Conservation (phyloP, 2,329 filamentous ascomycete species). For the Davidsoniella eucalypti region DNA sequence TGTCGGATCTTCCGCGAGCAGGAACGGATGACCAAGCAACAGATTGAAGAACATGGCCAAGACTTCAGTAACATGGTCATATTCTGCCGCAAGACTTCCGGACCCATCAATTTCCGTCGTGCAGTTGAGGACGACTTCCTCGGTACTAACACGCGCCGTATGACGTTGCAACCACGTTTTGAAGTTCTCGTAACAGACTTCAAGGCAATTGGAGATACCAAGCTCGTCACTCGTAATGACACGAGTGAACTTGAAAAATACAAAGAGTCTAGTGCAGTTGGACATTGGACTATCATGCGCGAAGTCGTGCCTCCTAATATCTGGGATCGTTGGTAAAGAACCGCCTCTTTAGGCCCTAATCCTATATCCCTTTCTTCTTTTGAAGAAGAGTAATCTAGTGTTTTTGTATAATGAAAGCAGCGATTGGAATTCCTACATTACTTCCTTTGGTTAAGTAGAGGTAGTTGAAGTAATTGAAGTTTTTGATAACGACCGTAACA, state of each 20-base stretch:
- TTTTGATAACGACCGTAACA: too few relatives aligned
- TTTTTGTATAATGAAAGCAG: not conserved
- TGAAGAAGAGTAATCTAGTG: not conserved
- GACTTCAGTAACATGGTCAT: conserved; percentile 96
- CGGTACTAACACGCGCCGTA: conserved; percentile 49
- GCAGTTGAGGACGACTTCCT: conserved; percentile 51
- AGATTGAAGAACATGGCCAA: conserved; percentile 29
- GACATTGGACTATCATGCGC: conserved; percentile 89
- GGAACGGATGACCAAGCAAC: conserved; percentile 31
- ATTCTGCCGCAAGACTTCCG: conserved; percentile 59
- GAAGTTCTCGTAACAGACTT: conserved; percentile 45
- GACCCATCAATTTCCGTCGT: conserved; percentile 46
- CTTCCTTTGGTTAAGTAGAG: not conserved
- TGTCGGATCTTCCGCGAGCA: conserved; percentile 84
- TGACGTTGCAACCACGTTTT: conserved; percentile 54
- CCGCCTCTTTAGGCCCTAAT: not conserved
- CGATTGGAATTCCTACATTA: not conserved
- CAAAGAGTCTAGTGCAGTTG: conserved; percentile 60
- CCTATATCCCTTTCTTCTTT: not conserved
- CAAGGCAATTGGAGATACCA: conserved; percentile 27
- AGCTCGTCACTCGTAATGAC: conserved; percentile 44
- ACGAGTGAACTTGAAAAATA: conserved; percentile 51
- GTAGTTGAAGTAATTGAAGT: too few relatives aligned
- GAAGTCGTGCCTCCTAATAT: conserved; percentile 57
- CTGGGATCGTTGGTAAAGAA: conserved; percentile 70